Evolutionary conservation across 208 protist species (phyloP).

Genomic region (Endotrypanum monterogeii): DNA sequence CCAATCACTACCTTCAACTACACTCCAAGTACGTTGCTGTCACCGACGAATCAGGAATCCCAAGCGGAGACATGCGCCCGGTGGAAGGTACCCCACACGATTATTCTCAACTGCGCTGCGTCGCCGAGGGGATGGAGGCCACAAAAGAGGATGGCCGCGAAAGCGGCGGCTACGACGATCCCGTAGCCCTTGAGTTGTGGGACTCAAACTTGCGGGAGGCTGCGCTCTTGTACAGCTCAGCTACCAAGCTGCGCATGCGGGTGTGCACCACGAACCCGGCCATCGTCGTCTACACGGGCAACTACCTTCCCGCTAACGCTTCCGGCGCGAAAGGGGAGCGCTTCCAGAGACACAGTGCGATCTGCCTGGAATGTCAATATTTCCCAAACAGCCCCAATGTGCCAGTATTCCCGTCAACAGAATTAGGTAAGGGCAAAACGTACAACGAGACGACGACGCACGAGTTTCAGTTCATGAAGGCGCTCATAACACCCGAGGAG

Average conservation of each 20-base stretch:
- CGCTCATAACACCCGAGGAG: slow-evolving; percentile 22
- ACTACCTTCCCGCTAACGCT: slow-evolving; percentile 54
- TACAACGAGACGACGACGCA: slow-evolving; percentile 72
- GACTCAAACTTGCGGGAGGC: slow-evolving; percentile 70
- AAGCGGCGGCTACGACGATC: slow-evolving; percentile 74
- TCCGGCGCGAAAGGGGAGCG: slow-evolving; percentile 55
- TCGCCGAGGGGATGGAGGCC: slow-evolving; percentile 58
- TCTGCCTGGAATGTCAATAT: slow-evolving; percentile 79
- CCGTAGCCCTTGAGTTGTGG: slow-evolving; percentile 71
- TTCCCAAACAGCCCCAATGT: slow-evolving; percentile 80
- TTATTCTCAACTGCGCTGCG: slow-evolving; percentile 46
- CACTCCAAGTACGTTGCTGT: slow-evolving; percentile 51
- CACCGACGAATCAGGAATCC: slow-evolving; percentile 47
- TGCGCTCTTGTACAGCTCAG: slow-evolving; percentile 63
- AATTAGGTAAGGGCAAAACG: slow-evolving; percentile 57
- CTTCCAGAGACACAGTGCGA: slow-evolving; percentile 60
- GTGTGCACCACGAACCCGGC: slow-evolving; percentile 71
- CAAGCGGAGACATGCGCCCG: slow-evolving; percentile 45
- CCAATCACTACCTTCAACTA: slow-evolving; percentile 63
- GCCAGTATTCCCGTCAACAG: slow-evolving; percentile 57
- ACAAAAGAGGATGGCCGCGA: slow-evolving; percentile 34
- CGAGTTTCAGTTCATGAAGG: slow-evolving; percentile 59
- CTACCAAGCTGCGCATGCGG: slow-evolving; percentile 60
- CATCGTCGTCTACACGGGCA: slow-evolving; percentile 72
- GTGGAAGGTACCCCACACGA: slow-evolving; percentile 54